phyloP scores from a whole-genome alignment of 768 basidiomycete genomes.

The Suillus weaverae region DNA sequence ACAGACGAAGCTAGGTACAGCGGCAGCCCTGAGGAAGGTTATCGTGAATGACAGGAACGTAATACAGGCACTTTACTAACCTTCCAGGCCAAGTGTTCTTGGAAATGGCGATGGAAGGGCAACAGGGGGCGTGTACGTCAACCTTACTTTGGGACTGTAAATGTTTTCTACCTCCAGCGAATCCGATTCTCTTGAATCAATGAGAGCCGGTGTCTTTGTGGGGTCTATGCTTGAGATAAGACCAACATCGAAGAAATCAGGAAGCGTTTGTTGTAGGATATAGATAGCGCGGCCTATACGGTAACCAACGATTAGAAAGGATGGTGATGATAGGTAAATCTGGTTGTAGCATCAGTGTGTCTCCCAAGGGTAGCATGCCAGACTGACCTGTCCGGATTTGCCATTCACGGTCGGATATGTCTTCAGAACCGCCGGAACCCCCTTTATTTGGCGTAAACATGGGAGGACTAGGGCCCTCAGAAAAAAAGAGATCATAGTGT shows the following conservation, averaged over 20 bases:
- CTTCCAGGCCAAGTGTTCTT: constrained; percentile 67
- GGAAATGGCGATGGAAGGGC: constrained; percentile 70
- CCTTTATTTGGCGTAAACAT: constrained; percentile 26
- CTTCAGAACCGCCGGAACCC: constrained; percentile 12
- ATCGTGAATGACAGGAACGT: neutral
- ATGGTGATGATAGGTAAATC: constrained; percentile 4
- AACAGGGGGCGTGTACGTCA: constrained; percentile 69
- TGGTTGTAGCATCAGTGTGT: constrained; percentile 33
- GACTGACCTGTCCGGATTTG: constrained; percentile 68
- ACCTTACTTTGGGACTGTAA: constrained; percentile 62
- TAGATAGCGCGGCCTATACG: constrained; percentile 66
- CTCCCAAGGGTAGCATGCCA: constrained; percentile 12
- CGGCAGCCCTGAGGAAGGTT: constrained; percentile 51
- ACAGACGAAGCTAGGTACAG: constrained; percentile 71
- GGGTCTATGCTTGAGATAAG: constrained; percentile 58
- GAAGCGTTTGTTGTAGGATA: constrained; percentile 66
- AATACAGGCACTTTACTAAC: constrained; percentile 34
- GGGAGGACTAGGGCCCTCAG: constrained; percentile 15
- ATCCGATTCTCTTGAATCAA: constrained; percentile 13
- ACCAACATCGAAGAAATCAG: constrained; percentile 68
- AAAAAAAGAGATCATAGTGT: constrained; percentile 6
- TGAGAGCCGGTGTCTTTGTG: constrained; percentile 36
- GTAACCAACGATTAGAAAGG: neutral
- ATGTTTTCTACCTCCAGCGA: constrained; percentile 40
- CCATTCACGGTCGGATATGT: constrained; percentile 72